These are phyloP conservation scores for Phragmites australis DNA, from an alignment of 176 grass and related monocot genomes.

Conservation along the genomic window DNA sequence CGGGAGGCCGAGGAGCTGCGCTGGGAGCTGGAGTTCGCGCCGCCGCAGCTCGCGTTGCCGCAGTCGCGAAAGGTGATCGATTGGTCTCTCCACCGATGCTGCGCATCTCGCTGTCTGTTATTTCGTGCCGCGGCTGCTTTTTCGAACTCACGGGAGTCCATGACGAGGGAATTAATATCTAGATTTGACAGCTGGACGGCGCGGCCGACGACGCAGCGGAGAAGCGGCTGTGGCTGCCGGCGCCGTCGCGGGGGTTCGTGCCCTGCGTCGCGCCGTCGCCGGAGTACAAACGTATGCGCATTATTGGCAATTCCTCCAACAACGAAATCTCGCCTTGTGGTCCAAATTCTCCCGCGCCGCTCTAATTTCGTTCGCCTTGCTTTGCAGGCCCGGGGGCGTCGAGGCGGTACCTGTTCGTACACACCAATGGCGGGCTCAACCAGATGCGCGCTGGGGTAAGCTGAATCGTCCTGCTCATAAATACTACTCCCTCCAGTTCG, in stretches of 20 bases:
- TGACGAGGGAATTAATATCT: slow-evolving; percentile 51
- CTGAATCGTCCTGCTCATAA: neutral
- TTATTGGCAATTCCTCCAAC: neutral
- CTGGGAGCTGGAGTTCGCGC: slow-evolving; percentile 74
- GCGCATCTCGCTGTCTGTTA: neutral
- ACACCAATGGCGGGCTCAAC: slow-evolving; percentile 94
- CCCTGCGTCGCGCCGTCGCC: slow-evolving; percentile 59
- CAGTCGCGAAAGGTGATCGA: slow-evolving; percentile 58
- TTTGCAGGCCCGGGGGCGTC: slow-evolving; percentile 56
- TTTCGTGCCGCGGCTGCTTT: neutral
- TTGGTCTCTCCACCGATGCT: neutral
- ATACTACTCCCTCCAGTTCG: too few species aligned
- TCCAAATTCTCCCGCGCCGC: neutral
- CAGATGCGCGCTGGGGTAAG: slow-evolving; percentile 98
- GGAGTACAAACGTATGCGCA: slow-evolving; percentile 50
- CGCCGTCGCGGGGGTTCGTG: slow-evolving; percentile 51
- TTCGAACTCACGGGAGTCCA: slow-evolving; percentile 12
- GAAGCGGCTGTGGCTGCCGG: slow-evolving; percentile 67
- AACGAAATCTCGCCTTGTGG: neutral
- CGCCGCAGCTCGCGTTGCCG: slow-evolving; percentile 65
- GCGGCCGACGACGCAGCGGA: slow-evolving; percentile 9
- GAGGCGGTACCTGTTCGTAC: slow-evolving; percentile 75
- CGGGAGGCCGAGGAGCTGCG: slow-evolving; percentile 65
- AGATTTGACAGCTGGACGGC: slow-evolving; percentile 77
- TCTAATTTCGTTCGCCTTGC: slow-evolving; percentile 18